Evolutionary conservation across 371 early-diverging fungal species (phyloP), one percentile per base, ranked within the genome.

Genomic region (Mucor indicus): DNA sequence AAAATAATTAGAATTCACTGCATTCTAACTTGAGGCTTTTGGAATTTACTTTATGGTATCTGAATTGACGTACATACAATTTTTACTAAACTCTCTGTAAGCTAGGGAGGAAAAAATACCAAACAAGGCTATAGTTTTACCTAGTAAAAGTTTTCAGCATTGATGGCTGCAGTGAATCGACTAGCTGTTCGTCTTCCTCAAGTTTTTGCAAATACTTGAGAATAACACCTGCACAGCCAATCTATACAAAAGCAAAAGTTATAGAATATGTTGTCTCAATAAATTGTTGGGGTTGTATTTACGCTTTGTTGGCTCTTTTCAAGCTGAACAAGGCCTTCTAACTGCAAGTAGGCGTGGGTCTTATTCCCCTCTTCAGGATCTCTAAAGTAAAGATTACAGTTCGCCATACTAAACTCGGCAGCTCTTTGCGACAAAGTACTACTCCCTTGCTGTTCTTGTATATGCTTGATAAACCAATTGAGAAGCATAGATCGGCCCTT

Each of bases 171-270:
- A 58, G 45, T 11, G 46, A 27, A 27, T 27, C 29, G 11, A 7
- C 11, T 27, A 27, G 4, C n/a, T 4, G 6, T 15, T 33, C 13
- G 15, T 43, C 35, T 6, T 48, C 53, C 4, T 67, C 64, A 15
- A 69, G 44, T 37, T 67, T 41, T 25, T 60, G 48, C 3, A 86
- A 38, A 39, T 79, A 75, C 30, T 61, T 61, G 4, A 88, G 45
- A 3, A 87, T 37, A 1, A 83, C 81, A 3, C 89, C 89, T 17
- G 81, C 78, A 54, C 80, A 79, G 6, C 84, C 79, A 47, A 86
- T 64, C 87, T 86, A n/a, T 29, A 29, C 30, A 29, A 29, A 6
- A 29, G 12, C 30, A 29, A 12, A 8, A 29, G 12, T 29, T 29
- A 29, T 8, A 45, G 12, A 13, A 1, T 7, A 17, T 9, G 17